These are phyloP conservation scores for Tilletia indica DNA, from an alignment of 1,284 basidiomycete genomes.

Conservation along the genomic window DNA sequence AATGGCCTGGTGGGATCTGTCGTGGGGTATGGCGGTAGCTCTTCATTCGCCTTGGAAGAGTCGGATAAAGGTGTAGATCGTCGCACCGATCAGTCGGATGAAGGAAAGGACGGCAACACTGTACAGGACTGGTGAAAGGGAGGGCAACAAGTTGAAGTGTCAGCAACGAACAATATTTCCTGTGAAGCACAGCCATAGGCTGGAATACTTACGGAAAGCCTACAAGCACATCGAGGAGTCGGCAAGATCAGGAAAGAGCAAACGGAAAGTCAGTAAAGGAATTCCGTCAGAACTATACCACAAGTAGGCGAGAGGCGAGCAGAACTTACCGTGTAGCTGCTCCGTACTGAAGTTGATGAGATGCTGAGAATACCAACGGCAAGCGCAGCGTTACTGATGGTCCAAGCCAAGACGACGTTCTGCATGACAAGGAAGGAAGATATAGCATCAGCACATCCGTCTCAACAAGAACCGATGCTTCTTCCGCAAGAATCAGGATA, in stretches of 20 bases:
- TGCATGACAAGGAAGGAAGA: background rate
- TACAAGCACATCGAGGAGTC: background rate
- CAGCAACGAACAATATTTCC: background rate
- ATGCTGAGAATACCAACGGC: constrained; percentile 49
- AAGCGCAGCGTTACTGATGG: constrained; percentile 48
- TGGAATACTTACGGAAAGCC: constrained; percentile 1
- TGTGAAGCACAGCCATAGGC: background rate
- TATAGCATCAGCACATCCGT: background rate
- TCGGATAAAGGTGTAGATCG: constrained; percentile 1
- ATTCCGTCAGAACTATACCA: no score
- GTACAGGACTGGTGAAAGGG: background rate
- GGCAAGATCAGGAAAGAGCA: background rate
- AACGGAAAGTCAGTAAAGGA: background rate
- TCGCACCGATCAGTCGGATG: constrained; percentile 17
- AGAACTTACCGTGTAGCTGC: constrained; percentile 43
- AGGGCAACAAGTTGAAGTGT: background rate
- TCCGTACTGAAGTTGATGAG: constrained; percentile 30
- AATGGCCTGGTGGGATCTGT: no score
- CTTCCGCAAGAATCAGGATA: background rate
- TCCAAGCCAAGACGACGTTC: constrained; percentile 31
- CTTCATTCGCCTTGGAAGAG: constrained; percentile 14
- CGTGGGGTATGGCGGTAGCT: background rate
- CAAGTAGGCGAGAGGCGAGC: no score
- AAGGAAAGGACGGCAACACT: constrained; percentile 17
- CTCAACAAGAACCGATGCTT: constrained; percentile 25